Conservation (phyloP, 1,139 yeast species). For the Debaryomycetaceae sp. region DNA sequence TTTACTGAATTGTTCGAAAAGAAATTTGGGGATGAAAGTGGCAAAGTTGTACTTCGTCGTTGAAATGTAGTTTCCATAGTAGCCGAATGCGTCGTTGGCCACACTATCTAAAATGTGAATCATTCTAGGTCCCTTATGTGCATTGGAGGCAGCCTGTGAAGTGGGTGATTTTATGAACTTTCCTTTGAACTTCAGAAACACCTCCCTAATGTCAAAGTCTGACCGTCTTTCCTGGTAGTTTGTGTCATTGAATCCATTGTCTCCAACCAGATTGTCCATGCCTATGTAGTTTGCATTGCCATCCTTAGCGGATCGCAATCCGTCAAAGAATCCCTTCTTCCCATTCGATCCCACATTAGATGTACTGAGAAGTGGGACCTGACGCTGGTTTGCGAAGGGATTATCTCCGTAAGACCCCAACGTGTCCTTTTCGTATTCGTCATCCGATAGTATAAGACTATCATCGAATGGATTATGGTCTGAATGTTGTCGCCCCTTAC, state of each 20-base stretch:
- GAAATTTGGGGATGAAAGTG: conserved; percentile 89
- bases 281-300: conserved; percentile 17
- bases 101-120: conserved; percentile 62
- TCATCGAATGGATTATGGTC: conserved; percentile 37
- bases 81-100: conserved; percentile 55
- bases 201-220: conserved; percentile 56
- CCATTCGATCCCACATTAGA: conserved; percentile 13
- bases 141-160: neutral
- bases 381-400: conserved; percentile 11
- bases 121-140: conserved; percentile 51
- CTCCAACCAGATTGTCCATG: conserved; percentile 14
- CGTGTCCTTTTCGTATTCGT: conserved; percentile 16
- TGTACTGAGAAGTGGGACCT: conserved; percentile 23
- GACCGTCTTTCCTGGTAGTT: conserved; percentile 14
- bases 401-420: conserved; percentile 2
- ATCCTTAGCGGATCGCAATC: conserved; percentile 4
- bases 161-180: conserved; percentile 8
- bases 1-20: conserved; percentile 95
- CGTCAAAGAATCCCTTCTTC: conserved; percentile 13
- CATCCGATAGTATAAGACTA: conserved; percentile 32
- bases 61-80: conserved; percentile 80
- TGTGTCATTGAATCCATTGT: conserved; percentile 11
- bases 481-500: neutral
- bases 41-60: conserved; percentile 96
- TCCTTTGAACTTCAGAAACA: conserved; percentile 25